Conservation (phyloP, 768 basidiomycete species). For the Tephrocybe sp. region DNA sequence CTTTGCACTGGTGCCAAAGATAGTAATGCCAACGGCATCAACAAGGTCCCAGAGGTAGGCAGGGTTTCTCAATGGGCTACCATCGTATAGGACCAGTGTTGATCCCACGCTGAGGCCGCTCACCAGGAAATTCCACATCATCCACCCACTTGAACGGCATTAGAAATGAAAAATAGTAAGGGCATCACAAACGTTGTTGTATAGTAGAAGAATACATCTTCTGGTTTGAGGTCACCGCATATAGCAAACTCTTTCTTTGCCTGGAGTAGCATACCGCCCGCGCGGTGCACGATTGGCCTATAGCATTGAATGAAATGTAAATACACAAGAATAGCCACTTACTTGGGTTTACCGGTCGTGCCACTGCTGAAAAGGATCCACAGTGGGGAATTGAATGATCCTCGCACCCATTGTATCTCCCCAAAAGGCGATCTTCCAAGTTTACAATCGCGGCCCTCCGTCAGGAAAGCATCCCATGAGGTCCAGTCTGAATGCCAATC, state of each 20-base stretch:
- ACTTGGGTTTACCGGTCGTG: constrained; percentile 76
- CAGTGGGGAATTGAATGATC: constrained; percentile 72
- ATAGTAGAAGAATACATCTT: constrained; percentile 81
- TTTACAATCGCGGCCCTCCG: constrained; percentile 39
- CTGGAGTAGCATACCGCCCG: constrained; percentile 76
- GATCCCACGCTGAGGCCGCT: constrained; percentile 63
- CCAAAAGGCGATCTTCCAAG: constrained; percentile 49
- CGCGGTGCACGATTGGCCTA: constrained; percentile 76
- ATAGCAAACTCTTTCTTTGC: constrained; percentile 68
- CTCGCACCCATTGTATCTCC: constrained; percentile 62
- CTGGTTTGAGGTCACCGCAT: constrained; percentile 60
- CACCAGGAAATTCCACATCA: constrained; percentile 90
- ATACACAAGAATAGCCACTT: constrained; percentile 19
- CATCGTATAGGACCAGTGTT: constrained; percentile 77
- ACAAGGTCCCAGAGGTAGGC: constrained; percentile 66
- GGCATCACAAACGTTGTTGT: constrained; percentile 65
- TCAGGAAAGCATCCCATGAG: constrained; percentile 52
- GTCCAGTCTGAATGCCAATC: constrained; percentile 39
- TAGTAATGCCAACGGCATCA: constrained; percentile 66
- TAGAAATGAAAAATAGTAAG: not conserved
- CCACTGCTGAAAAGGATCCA: constrained; percentile 88
- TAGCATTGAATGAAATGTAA: constrained; percentile 6
- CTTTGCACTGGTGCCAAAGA: constrained; percentile 84
- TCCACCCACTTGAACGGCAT: constrained; percentile 61
- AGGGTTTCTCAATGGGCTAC: constrained; percentile 71